phyloP scores from a whole-genome alignment of 73 alveolate species.

The Paramecium caudatum region DNA sequence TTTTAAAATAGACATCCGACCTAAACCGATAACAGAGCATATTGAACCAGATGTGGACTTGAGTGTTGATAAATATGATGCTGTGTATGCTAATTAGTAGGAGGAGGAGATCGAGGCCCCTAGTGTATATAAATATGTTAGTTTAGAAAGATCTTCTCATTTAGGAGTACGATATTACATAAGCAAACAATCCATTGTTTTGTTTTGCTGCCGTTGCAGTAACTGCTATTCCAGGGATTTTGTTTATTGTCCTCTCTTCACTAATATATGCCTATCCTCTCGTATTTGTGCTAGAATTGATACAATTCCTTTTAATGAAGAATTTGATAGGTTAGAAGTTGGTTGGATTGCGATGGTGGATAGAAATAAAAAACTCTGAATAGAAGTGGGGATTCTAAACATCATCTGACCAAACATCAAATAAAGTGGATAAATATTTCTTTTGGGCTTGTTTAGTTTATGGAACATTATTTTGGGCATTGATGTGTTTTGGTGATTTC shows the following conservation, averaged over 20 bases:
- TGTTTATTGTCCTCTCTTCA: not conserved
- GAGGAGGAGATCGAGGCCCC: conserved; percentile 44
- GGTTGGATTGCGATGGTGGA: conserved; percentile 59
- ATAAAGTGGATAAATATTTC: not conserved
- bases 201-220: conserved; percentile 1
- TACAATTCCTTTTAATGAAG: not conserved
- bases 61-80: conserved; percentile 62
- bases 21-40: conserved; percentile 6
- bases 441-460: conserved; percentile 46
- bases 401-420: not conserved
- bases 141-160: conserved; percentile 10
- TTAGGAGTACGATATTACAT: conserved; percentile 40
- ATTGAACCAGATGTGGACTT: conserved; percentile 54
- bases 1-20: conserved; percentile 18
- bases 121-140: not conserved
- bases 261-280: not conserved
- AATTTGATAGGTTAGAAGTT: conserved; percentile 10
- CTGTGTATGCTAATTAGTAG: conserved; percentile 1
- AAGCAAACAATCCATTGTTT: conserved; percentile 48
- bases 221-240: conserved; percentile 3
- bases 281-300: not conserved
- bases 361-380: not conserved
- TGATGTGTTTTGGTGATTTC: not conserved
- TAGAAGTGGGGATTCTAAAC: conserved; percentile 1
- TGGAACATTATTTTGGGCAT: conserved; percentile 33